Conservation (phyloP, 305 asterid species). For the Ilex paraguariensis region DNA sequence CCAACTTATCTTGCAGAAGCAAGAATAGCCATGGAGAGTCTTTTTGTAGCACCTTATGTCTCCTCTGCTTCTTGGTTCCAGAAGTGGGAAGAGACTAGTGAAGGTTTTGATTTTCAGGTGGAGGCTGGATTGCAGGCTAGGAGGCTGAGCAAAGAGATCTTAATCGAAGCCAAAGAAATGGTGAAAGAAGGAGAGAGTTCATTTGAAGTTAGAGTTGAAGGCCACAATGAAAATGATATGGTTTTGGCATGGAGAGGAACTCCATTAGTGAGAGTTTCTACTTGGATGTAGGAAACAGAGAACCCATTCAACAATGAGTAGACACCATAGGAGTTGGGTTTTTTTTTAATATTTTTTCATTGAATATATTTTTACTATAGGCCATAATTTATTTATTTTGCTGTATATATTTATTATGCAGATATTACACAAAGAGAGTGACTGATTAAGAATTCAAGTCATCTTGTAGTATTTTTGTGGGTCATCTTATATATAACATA, state of each 20-base stretch:
- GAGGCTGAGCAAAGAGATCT: slow-evolving; percentile 40
- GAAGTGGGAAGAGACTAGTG: slow-evolving; percentile 37
- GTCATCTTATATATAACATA: too few species aligned
- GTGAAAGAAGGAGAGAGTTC: slow-evolving; percentile 38
- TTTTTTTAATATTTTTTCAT: too few species aligned
- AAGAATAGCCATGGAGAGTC: slow-evolving; percentile 56
- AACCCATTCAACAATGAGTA: not conserved
- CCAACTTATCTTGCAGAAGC: slow-evolving; percentile 65
- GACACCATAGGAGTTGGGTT: too few species aligned
- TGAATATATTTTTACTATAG: too few species aligned
- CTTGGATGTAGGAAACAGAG: slow-evolving; percentile 39
- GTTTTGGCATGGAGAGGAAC: slow-evolving; percentile 60
- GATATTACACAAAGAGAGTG: too few species aligned
- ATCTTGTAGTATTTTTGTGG: too few species aligned
- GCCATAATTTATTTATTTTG: too few species aligned
- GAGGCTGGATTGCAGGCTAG: slow-evolving; percentile 21
- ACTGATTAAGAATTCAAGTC: too few species aligned
- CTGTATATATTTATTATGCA: too few species aligned
- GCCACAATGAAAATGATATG: slow-evolving; percentile 41
- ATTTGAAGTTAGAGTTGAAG: slow-evolving; percentile 34
- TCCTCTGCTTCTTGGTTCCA: slow-evolving; percentile 42
- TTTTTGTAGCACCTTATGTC: slow-evolving; percentile 55
- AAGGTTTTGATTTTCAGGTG: not conserved
- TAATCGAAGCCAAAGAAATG: slow-evolving; percentile 53
- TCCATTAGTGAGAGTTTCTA: slow-evolving; percentile 56